Evolutionary conservation across 495 filamentous ascomycete species (phyloP).

Genomic region (Patellaria atrata): DNA sequence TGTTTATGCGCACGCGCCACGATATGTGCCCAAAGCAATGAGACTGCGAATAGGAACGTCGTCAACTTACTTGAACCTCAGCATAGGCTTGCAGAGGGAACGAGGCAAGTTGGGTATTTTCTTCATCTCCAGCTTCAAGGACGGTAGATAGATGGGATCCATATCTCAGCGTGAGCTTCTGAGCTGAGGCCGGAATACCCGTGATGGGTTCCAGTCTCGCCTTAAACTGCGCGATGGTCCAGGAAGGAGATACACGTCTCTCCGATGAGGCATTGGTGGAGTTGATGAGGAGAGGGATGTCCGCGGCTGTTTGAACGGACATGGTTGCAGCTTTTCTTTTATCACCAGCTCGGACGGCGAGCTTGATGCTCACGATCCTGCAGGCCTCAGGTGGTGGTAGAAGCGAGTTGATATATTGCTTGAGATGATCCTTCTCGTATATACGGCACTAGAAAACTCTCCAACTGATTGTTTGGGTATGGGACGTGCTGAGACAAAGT

Average conservation of each 20-base stretch:
- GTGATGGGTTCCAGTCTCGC: constrained; percentile 86
- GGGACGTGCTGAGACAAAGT: no score
- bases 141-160: constrained; percentile 37
- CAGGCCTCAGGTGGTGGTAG: no score
- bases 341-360: no score
- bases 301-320: constrained; percentile 46
- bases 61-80: constrained; percentile 55
- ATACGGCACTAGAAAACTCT: no score
- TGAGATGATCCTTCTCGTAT: no score
- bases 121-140: constrained; percentile 54
- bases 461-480: no score
- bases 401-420: no score
- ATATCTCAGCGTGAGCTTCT: constrained; percentile 54
- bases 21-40: no score
- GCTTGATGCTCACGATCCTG: no score
- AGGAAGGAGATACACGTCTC: constrained; percentile 80
- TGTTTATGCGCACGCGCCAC: no score
- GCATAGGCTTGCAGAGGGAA: constrained; percentile 58
- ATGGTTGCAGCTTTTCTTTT: constrained; percentile 17
- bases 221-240: constrained; percentile 79
- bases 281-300: constrained; percentile 72
- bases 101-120: constrained; percentile 40
- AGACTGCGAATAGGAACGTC: no score
- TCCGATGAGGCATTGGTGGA: constrained; percentile 65
- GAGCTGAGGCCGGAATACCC: constrained; percentile 68